These are phyloP conservation scores for Lenzites betulinus DNA, from an alignment of 768 basidiomycete species.

Conservation along the genomic window DNA sequence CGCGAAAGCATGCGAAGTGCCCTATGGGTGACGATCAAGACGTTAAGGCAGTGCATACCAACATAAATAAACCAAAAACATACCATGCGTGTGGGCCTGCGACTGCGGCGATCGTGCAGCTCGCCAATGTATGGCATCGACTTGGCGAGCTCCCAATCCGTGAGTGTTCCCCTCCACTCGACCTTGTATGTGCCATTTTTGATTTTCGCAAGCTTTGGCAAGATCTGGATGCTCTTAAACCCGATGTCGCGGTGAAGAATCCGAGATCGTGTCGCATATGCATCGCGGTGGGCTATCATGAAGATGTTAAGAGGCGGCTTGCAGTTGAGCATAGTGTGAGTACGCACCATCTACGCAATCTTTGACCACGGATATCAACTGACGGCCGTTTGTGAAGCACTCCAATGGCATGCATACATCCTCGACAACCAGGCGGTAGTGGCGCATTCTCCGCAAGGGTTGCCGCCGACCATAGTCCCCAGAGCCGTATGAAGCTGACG, in stretches of 20 bases:
- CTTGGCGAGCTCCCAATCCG: conserved; percentile 12
- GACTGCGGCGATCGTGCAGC: background rate
- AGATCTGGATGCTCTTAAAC: conserved; percentile 3
- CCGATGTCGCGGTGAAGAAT: conserved; percentile 17
- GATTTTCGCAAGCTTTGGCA: background rate
- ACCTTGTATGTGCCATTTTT: background rate
- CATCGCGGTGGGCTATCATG: background rate
- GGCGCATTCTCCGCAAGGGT: background rate
- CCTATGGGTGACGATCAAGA: conserved; percentile 19
- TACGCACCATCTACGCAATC: conserved; percentile 4
- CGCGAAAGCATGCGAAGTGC: conserved; percentile 24
- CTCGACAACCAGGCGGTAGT: conserved; percentile 7
- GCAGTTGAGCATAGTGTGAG: background rate
- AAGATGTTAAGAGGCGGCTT: background rate
- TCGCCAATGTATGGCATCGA: background rate
- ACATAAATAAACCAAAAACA: too few species aligned
- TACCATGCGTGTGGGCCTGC: background rate
- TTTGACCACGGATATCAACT: background rate
- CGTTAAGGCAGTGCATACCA: too few species aligned
- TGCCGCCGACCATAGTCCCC: background rate
- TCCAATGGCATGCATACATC: conserved; percentile 2
- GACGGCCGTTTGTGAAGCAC: background rate
- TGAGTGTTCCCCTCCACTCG: background rate
- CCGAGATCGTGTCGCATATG: background rate
- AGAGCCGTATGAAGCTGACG: background rate